Evolutionary conservation across 192 early-diverging fungal genomes (phyloP).

Genomic region (Dissophora globulifera): DNA sequence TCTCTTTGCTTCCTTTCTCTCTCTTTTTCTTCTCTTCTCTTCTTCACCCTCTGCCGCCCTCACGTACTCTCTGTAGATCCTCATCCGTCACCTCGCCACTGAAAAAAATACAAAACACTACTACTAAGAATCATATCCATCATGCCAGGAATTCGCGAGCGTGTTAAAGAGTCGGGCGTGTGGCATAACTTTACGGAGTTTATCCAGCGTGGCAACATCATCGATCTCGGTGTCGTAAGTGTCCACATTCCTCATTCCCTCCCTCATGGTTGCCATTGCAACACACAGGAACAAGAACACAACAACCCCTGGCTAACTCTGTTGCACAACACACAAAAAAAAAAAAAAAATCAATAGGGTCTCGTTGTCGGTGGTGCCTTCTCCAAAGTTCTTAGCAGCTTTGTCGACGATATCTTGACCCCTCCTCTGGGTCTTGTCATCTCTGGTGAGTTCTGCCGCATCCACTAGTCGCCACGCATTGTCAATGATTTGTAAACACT

Average conservation of each 20-base stretch:
- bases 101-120: background rate
- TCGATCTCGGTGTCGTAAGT: conserved; percentile 53
- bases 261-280: too few relatives aligned
- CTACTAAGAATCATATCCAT: background rate
- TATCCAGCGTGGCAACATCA: conserved; percentile 42
- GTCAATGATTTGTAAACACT: too few relatives aligned
- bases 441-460: conserved; percentile 27
- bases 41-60: background rate
- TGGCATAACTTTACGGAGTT: conserved; percentile 39
- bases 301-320: too few relatives aligned
- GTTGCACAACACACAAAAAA: too few relatives aligned
- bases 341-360: too few relatives aligned
- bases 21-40: background rate
- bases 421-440: conserved; percentile 57
- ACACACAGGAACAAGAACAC: too few relatives aligned
- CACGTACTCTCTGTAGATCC: background rate
- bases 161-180: conserved; percentile 26
- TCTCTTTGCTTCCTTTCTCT: conserved; percentile 4
- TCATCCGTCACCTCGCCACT: background rate
- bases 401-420: conserved; percentile 56
- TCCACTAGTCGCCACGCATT: background rate
- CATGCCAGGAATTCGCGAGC: conserved; percentile 33
- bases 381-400: conserved; percentile 44
- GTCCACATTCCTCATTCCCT: background rate
- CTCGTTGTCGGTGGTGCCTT: conserved; percentile 57